Base-by-base conservation (phyloP, 2,329 filamentous ascomycete species). In the Aspergillus puulaauensis region DNA sequence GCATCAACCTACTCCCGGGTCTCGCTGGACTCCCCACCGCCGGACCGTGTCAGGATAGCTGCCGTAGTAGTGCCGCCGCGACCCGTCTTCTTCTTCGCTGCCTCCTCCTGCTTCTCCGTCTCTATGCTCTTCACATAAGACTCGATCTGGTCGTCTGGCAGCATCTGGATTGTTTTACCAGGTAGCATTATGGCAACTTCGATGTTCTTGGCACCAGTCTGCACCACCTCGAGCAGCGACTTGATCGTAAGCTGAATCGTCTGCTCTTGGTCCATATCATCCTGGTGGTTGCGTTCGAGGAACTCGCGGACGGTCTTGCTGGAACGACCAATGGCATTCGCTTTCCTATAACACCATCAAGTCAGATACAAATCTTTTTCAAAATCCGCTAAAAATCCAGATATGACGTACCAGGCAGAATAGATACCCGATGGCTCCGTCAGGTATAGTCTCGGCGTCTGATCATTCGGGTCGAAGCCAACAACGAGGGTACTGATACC, bases 371-470 rank as follows among this genome's bases (percentile, higher is more conserved):
- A 24, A 24, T 31, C 33, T 15, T 12, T 21, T 21, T 39, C 31
- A 15, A 43, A 19, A 31, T 21, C 41, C 33, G 17, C 21, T 24
- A 2, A 52, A 9, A 48, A n/a, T 39, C 14, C 11, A 52, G 17
- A 21, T 27, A 46, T 24, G 55, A 75, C 85, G 54, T 83, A 98
- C 95, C 95, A 99, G 75, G 95, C 95, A 57, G 92, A 97, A 83
- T 98, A 99, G 77, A 99, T 99, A 59, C 96, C 95, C 63, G 92
- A 96, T n/a, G 96, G 95, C 81, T 99, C 95, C 4, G 95, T 99
- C 85, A 97, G 93, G 78, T 98, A 99, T 60, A 99, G 83, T 68
- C 93, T 86, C 54, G 95, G 93, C 56, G 88, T 88, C 72, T 89
- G 88, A 82, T 92, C 93, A 68, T 90, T 91, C 68, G 92, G 90